Evolutionary conservation across 1,284 basidiomycete genomes (phyloP).

Genomic region (Naganishia cerealis): DNA sequence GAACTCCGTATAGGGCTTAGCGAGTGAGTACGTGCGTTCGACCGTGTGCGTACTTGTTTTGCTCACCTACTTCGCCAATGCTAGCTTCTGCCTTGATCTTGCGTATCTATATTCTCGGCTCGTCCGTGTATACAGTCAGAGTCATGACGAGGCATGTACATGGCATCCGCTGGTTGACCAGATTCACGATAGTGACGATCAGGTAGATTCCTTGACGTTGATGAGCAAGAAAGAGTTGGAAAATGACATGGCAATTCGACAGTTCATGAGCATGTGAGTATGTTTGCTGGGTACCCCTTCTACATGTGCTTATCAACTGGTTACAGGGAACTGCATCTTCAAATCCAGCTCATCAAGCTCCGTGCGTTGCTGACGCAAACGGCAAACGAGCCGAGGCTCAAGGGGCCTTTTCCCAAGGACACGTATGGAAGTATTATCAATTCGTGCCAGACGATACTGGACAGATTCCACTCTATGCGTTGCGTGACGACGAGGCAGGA

Average conservation of each 20-base stretch:
- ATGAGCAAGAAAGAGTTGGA: slow-evolving; percentile 2
- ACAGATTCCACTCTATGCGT: slow-evolving; percentile 87
- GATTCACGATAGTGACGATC: not conserved
- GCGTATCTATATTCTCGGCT: slow-evolving; percentile 55
- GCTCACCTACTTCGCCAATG: not conserved
- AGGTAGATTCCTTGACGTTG: not conserved
- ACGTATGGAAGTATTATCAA: slow-evolving; percentile 81
- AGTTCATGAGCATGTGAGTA: slow-evolving; percentile 84
- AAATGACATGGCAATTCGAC: slow-evolving; percentile 59
- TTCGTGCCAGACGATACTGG: slow-evolving; percentile 82
- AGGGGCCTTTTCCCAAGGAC: slow-evolving; percentile 82
- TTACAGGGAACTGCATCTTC: slow-evolving; percentile 85
- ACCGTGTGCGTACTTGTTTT: no score
- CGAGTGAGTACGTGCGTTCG: slow-evolving; percentile 62
- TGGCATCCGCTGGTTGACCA: slow-evolving; percentile 18
- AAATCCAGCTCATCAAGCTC: slow-evolving; percentile 81
- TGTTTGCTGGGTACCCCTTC: slow-evolving; percentile 3
- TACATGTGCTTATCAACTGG: slow-evolving; percentile 20
- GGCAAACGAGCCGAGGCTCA: slow-evolving; percentile 87
- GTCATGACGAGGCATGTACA: slow-evolving; percentile 37
- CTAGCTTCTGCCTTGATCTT: slow-evolving; percentile 53
- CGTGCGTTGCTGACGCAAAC: slow-evolving; percentile 80
- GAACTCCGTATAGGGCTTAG: slow-evolving; percentile 81
- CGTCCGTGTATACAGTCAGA: slow-evolving; percentile 39
- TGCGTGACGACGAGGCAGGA: slow-evolving; percentile 90